Evolutionary conservation across 148 eudicot species (phyloP), one percentile per base, ranked within the genome.

Genomic region (Silene uniflora): DNA sequence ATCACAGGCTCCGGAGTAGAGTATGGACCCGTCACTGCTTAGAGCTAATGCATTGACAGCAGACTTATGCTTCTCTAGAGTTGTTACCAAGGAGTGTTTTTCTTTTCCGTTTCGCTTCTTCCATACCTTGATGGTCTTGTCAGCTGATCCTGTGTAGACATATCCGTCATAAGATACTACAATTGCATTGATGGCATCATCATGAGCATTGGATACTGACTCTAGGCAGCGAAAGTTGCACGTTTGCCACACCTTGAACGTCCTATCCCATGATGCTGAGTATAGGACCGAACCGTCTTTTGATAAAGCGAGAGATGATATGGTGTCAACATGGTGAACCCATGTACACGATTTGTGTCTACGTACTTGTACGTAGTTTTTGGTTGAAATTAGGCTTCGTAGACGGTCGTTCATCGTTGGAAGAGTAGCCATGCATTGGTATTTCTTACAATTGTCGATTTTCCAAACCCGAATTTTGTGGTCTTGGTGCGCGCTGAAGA

Each of bases 1-100:
- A 72, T 93, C 96, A 73, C 98, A 89, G 0, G 93, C 98, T 16
- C 98, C 98, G 0, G 98, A 93, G 47, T 89, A 93, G 12, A 93
- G 72, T 22, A 89, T 82, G 6, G 78, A 77, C 24, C 87, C 92
- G 67, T 89, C 93, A 23, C 52, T 67, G 73, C 85, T 88, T 1
- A 93, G 76, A 14, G 92, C 96, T 67, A 93, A 76, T 14, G 98
- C 96, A 77, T 93, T 93, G 7, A 93, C 88, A 0, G 89, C 92
- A 0, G 98, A 93, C 23, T 74, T 89, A 72, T 93, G 98, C 76
- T 83, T 88, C 75, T 85, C 89, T 10, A 93, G 75, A 2, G 83
- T 85, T 17, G 77, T 80, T 5, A 85, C 77, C 13, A 88, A 63
- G 0, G 79, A 32, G 47, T 93, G 88, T 2, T 73, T 89, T 72